These are phyloP conservation scores for Agaricus sinodeliciosus DNA, from an alignment of 768 basidiomycete species.

Conservation along the genomic window DNA sequence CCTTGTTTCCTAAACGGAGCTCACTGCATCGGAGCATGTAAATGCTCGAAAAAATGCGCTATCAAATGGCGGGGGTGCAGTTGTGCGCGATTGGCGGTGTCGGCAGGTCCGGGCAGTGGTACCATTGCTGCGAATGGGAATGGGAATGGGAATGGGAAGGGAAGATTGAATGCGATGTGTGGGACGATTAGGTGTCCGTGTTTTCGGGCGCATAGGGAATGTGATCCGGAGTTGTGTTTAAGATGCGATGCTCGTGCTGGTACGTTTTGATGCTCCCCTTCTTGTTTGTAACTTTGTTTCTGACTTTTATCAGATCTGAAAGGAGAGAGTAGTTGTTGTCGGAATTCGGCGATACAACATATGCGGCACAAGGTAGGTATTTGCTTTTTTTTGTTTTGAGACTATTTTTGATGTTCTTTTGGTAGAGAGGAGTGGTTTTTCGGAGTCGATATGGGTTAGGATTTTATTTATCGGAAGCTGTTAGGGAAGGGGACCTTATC, in stretches of 20 bases:
- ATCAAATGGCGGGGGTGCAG: slow-evolving; percentile 36
- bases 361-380: slow-evolving; percentile 5
- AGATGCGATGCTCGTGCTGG: slow-evolving; percentile 35
- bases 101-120: no score
- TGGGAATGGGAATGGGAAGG: no score
- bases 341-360: slow-evolving; percentile 8
- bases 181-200: slow-evolving; percentile 30
- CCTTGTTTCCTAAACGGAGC: slow-evolving; percentile 29
- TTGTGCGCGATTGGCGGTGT: slow-evolving; percentile 11
- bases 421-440: slow-evolving; percentile 1
- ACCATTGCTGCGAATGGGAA: no score
- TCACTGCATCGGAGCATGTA: slow-evolving; percentile 43
- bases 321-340: slow-evolving; percentile 1
- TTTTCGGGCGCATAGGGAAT: slow-evolving; percentile 30
- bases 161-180: no score
- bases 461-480: slow-evolving; percentile 10
- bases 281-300: no score
- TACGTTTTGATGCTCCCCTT: no score
- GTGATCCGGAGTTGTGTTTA: slow-evolving; percentile 45
- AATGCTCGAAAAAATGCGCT: slow-evolving; percentile 38
- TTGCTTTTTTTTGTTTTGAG: not conserved
- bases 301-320: not conserved
- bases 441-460: slow-evolving; percentile 12
- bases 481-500: slow-evolving; percentile 10
- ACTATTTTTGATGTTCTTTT: not conserved